A percentile compares a stretch with the other conserved stretches of the same genome.
Evolutionary conservation across 2,329 filamentous ascomycete species (phyloP).

Genomic region (Diplocarpon rosae): DNA sequence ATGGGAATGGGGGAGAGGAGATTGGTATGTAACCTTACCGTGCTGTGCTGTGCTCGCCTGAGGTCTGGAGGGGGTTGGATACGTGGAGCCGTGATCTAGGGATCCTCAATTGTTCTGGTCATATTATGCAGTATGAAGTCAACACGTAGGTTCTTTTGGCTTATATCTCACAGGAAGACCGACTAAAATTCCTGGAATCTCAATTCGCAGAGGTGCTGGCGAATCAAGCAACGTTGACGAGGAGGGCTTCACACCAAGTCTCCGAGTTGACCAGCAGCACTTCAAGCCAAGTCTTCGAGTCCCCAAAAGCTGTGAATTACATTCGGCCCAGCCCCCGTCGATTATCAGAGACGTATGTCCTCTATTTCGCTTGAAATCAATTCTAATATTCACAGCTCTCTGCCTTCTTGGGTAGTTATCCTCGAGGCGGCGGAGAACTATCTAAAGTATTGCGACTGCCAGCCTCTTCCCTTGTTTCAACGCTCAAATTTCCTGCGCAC

Average conservation of each 20-base stretch:
- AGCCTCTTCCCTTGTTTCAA: constrained; percentile 38
- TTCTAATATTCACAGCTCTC: constrained; percentile 12
- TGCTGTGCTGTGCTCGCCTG: too few species aligned
- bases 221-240: constrained; percentile 13
- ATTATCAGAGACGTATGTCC: constrained; percentile 10
- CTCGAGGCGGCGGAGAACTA: constrained; percentile 32
- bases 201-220: constrained; percentile 23
- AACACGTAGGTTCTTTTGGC: too few species aligned
- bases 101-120: too few species aligned
- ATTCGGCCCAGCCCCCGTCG: constrained; percentile 1
- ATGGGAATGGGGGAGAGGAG: too few species aligned
- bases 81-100: too few species aligned
- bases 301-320: background rate
- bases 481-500: constrained; percentile 31
- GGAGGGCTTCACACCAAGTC: background rate
- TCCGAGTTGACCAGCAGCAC: constrained; percentile 7
- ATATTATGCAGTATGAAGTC: too few species aligned
- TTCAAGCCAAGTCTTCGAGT: background rate
- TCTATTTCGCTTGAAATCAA: background rate
- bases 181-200: constrained; percentile 21
- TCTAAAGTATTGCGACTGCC: constrained; percentile 37
- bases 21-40: background rate
- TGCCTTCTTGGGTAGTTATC: constrained; percentile 32
- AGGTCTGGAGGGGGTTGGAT: too few species aligned
- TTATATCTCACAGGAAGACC: constrained; percentile 17